These are phyloP conservation scores for Leccinum aurantiacum DNA, from an alignment of 768 basidiomycete genomes.

Conservation along the genomic window DNA sequence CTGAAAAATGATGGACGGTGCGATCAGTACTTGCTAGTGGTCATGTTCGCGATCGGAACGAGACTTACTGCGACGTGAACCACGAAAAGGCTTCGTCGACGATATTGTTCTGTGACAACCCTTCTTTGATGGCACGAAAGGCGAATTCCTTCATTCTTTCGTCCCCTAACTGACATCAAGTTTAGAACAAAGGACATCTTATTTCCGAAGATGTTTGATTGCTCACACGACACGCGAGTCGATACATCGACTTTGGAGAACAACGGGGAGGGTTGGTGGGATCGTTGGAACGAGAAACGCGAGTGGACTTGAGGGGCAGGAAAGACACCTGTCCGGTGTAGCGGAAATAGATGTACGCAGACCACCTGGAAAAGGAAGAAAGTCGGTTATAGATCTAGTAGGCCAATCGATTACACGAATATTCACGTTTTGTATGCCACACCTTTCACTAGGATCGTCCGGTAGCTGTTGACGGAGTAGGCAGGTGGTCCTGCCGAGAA, in stretches of 20 bases:
- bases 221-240: constrained; percentile 30
- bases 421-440: constrained; percentile 30
- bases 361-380: constrained; percentile 18
- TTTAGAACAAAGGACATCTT: background rate
- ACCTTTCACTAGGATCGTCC: constrained; percentile 30
- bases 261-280: constrained; percentile 14
- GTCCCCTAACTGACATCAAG: constrained; percentile 23
- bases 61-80: constrained; percentile 33
- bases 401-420: constrained; percentile 1
- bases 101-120: constrained; percentile 27
- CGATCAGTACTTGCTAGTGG: background rate
- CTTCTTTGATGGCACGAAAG: constrained; percentile 23
- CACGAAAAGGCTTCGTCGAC: constrained; percentile 31
- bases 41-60: background rate
- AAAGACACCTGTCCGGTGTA: constrained; percentile 33
- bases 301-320: constrained; percentile 24
- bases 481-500: constrained; percentile 14
- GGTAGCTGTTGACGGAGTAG: constrained; percentile 22
- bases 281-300: background rate
- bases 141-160: constrained; percentile 28
- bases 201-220: background rate
- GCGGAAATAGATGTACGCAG: constrained; percentile 30
- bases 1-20: constrained; percentile 11
- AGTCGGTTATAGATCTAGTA: background rate
- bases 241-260: constrained; percentile 42